Base-by-base conservation (phyloP, 169 alveolate genomes). In the Plasmodium gonderi region DNA sequence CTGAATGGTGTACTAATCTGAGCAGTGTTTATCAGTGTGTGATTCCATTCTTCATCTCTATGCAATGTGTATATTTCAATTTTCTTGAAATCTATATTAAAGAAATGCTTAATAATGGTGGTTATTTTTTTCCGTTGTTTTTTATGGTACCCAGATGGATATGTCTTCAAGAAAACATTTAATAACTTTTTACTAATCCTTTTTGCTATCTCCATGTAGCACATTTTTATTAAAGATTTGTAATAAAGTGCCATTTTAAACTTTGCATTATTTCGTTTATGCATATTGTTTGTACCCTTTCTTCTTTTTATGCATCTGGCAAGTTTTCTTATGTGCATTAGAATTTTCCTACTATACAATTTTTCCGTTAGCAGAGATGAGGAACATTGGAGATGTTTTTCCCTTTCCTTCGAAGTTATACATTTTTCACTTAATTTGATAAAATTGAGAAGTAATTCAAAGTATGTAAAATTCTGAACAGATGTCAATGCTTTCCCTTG, bases 401-500 rank as follows among this genome's bases (percentile, higher is more conserved):
- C 7, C 3, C 2, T 51, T 12, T 31, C 40, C 20, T 60, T 60
- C 40, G 2, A n/a, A 20, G 8, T n/a, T 40, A n/a, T 47, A 64
- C 23, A 29, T 47, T 65, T 8, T 11, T 49, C 79, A 29, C 40
- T 23, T 36, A 64, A 20, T 7, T 40, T 42, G 2, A 90, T 29
- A 17, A 78, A 40, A 29, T 38, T 38, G 38, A 64, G 67, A 26
- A 90, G 33, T 49, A 79, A 45, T 38, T 90, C 79, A 68, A 77
- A 90, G 51, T 90, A 90, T n/a, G 90, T 47, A 51, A 12, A 14
- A 38, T 51, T 47, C 42, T 90, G 94, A 67, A 65, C 60, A n/a
- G 40, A 44, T 20, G n/a, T 8, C 23, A 90, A 49, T 36, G 33
- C 74, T 47, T 45, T 78, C 68, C 80, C 80, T 67, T 79, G 94